Conservation (phyloP, 345 rosid genomes). For the rapeseed (Brassica napus) region DNA sequence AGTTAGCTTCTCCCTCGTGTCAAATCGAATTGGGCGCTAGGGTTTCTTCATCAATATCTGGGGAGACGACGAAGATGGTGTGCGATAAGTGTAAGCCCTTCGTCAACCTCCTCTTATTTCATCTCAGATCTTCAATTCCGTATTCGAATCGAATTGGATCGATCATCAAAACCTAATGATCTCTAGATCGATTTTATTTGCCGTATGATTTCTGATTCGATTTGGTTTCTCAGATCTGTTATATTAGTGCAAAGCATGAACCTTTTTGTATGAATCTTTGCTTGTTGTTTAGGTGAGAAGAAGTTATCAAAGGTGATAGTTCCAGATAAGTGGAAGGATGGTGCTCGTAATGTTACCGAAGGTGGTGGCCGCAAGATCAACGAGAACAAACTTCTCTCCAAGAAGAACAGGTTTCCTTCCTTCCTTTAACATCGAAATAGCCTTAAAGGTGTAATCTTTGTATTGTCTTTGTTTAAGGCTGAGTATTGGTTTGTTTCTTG, state of each 20-base stretch:
- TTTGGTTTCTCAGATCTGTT: slow-evolving; percentile 17
- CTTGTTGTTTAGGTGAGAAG: slow-evolving; percentile 67
- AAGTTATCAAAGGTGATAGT: slow-evolving; percentile 93
- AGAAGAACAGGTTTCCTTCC: slow-evolving; percentile 58
- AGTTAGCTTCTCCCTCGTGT: neutral
- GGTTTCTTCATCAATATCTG: slow-evolving; percentile 25
- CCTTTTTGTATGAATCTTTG: neutral
- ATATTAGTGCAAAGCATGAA: neutral
- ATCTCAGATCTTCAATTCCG: neutral
- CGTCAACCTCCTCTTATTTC: neutral
- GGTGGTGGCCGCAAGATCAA: slow-evolving; percentile 95
- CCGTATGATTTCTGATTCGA: neutral
- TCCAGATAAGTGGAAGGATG: slow-evolving; percentile 99
- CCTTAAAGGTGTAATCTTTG: neutral
- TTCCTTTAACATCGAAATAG: slow-evolving; percentile 2
- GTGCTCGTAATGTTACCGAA: slow-evolving; percentile 91
- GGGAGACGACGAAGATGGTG: slow-evolving; percentile 53
- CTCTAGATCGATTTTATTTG: neutral
- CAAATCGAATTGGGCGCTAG: slow-evolving; percentile 20
- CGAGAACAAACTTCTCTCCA: slow-evolving; percentile 97
- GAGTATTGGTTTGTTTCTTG: slow-evolving; percentile 1
- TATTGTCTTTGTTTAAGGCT: neutral
- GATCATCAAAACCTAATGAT: neutral
- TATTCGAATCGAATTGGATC: neutral
- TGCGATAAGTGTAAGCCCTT: slow-evolving; percentile 80